phyloP scores from a whole-genome alignment of 768 basidiomycete genomes.

The Boletus huronensis region DNA sequence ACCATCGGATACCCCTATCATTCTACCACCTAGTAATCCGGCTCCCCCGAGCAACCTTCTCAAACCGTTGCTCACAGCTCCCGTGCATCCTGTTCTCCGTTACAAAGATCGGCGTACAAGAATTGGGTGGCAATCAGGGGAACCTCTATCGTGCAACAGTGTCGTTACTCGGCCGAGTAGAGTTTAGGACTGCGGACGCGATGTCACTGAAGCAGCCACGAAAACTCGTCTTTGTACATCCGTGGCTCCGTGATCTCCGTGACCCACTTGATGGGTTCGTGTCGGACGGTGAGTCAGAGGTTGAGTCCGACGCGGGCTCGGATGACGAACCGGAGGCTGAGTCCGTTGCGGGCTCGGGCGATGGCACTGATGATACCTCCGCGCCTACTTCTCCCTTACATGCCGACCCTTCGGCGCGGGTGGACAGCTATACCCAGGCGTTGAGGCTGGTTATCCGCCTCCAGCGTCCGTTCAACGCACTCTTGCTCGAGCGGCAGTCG shows the following conservation, averaged over 20 bases:
- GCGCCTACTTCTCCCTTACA: not conserved
- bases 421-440: not conserved
- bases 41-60: too few species aligned
- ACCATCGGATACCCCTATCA: not conserved
- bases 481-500: not conserved
- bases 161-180: not conserved
- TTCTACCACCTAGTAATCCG: not conserved
- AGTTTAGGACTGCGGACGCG: not conserved
- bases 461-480: not conserved
- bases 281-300: not conserved
- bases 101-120: too few species aligned
- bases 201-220: not conserved
- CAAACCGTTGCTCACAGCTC: too few species aligned
- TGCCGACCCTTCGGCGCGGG: not conserved
- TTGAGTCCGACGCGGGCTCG: not conserved
- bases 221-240: not conserved
- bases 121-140: too few species aligned
- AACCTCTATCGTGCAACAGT: not conserved
- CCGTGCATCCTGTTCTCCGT: too few species aligned
- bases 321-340: not conserved
- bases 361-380: not conserved
- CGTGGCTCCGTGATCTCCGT: not conserved
- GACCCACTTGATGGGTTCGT: not conserved
- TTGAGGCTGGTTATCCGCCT: constrained; percentile 1
- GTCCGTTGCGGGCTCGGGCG: too few species aligned